Evolutionary conservation across 192 early-diverging fungal genomes (phyloP).

Genomic region (Linnemannia schmuckeri): DNA sequence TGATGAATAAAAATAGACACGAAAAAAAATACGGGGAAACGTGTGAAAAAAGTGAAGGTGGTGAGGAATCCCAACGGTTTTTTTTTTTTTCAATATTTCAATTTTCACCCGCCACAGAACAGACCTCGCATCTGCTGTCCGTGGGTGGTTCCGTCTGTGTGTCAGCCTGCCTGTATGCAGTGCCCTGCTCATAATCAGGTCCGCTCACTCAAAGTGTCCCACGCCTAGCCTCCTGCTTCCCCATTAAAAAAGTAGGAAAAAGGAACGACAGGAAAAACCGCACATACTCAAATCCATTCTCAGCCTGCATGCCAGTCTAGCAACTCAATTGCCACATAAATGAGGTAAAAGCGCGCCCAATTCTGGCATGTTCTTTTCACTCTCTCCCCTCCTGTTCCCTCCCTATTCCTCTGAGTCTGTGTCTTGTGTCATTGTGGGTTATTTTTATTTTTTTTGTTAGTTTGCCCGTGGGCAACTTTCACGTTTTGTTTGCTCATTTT

Average conservation of each 20-base stretch:
- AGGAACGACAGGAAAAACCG: background rate
- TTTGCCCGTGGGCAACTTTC: constrained; percentile 19
- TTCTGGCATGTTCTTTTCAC: constrained; percentile 5
- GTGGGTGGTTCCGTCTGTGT: too few species aligned
- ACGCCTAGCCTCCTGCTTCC: background rate
- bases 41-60: background rate
- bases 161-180: too few species aligned
- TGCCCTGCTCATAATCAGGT: background rate
- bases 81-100: background rate
- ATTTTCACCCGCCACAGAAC: background rate
- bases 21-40: background rate
- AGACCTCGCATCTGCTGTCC: too few species aligned
- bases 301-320: too few species aligned
- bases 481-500: background rate
- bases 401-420: background rate
- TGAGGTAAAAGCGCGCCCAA: background rate
- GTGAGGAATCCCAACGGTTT: background rate
- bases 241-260: background rate
- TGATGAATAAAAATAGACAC: background rate
- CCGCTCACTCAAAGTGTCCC: background rate
- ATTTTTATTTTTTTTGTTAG: background rate
- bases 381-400: background rate
- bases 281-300: too few species aligned
- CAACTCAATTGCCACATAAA: background rate
- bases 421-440: background rate